Conservation (phyloP, 31 red algal species). For the Porphyra umbilicalis region DNA sequence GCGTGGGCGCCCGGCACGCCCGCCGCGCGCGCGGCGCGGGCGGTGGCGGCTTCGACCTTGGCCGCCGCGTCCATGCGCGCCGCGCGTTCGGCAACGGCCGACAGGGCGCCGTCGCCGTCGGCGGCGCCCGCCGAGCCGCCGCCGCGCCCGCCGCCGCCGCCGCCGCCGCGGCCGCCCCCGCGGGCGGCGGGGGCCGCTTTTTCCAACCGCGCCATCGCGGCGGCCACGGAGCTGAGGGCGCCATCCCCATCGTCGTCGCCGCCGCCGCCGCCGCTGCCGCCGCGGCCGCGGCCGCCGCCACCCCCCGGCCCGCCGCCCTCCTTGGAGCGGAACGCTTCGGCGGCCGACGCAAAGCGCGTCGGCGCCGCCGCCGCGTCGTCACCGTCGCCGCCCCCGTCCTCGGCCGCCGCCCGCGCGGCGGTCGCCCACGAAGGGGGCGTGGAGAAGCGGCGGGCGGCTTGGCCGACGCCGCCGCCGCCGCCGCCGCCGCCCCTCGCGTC, state of each 20-base stretch:
- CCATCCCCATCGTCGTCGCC: no score
- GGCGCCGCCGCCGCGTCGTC: background rate
- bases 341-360: background rate
- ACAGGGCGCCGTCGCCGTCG: background rate
- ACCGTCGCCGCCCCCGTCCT: background rate
- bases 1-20: background rate
- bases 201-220: background rate
- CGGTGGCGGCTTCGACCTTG: background rate
- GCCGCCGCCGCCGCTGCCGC: background rate
- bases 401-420: background rate
- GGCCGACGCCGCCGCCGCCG: background rate
- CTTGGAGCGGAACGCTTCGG: background rate
- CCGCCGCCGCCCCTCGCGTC: background rate
- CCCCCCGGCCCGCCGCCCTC: background rate
- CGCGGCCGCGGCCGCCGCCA: background rate
- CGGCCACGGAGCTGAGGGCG: background rate
- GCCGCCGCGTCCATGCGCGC: background rate
- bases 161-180: background rate
- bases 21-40: background rate
- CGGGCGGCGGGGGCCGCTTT: background rate
- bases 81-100: background rate
- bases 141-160: background rate
- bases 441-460: background rate
- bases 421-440: background rate
- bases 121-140: background rate